These are phyloP conservation scores for Hordeum pubiflorum DNA, from an alignment of 202 grass and related monocot genomes.

Conservation along the genomic window DNA sequence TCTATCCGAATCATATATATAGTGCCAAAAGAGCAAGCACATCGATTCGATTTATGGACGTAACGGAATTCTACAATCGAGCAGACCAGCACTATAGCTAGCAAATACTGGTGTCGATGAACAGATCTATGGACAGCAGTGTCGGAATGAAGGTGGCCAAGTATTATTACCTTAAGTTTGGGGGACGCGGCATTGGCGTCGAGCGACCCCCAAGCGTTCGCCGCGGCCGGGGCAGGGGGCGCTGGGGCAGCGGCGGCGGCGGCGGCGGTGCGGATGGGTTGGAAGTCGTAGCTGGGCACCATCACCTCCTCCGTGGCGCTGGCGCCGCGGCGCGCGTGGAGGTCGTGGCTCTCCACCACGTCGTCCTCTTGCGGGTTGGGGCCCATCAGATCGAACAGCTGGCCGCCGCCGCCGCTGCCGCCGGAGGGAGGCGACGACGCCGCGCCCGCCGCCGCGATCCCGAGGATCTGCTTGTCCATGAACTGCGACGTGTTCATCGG, in stretches of 20 bases:
- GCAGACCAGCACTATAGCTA: neutral
- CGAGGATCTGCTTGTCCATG: constrained; percentile 96
- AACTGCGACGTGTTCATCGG: constrained; percentile 81
- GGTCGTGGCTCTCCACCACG: constrained; percentile 1
- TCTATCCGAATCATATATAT: neutral
- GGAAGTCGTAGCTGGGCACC: constrained; percentile 74
- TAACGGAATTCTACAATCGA: neutral
- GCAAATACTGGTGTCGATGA: neutral
- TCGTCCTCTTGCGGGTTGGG: constrained; percentile 52
- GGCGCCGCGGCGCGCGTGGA: neutral
- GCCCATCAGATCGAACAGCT: constrained; percentile 64
- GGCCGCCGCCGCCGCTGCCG: neutral
- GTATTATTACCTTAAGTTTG: constrained; percentile 41
- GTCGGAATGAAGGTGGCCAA: neutral
- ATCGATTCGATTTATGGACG: neutral
- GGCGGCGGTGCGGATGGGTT: constrained; percentile 52
- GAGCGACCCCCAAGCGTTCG: constrained; percentile 41
- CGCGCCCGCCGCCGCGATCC: constrained; percentile 33
- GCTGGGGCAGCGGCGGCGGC: neutral
- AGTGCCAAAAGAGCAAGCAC: neutral
- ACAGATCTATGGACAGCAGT: constrained; percentile 16
- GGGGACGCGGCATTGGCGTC: constrained; percentile 56
- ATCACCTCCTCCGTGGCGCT: constrained; percentile 46
- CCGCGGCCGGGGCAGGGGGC: neutral
- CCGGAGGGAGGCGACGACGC: constrained; percentile 2